phyloP scores from a whole-genome alignment of 306 rosid species.

The Abrus precatorius region DNA sequence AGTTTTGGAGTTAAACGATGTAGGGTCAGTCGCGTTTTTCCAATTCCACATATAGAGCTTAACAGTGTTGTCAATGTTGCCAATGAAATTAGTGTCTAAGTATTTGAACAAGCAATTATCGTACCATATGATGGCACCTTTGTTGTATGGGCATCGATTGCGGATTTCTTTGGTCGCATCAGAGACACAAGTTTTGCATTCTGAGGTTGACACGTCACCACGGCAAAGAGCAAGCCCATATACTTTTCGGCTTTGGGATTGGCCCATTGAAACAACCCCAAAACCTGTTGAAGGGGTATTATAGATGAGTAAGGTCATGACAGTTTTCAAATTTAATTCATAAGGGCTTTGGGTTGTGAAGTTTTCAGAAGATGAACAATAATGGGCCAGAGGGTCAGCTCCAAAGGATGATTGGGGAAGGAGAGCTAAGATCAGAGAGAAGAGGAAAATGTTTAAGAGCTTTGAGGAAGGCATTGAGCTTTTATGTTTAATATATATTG shows the following conservation, averaged over 20 bases:
- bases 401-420: slow-evolving; percentile 51
- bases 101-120: slow-evolving; percentile 49
- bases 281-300: slow-evolving; percentile 46
- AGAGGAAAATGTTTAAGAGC: background rate
- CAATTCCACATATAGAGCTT: slow-evolving; percentile 30
- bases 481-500: no score
- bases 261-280: slow-evolving; percentile 38
- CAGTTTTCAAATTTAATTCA: slow-evolving; percentile 25
- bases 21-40: slow-evolving; percentile 31
- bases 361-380: slow-evolving; percentile 58
- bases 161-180: slow-evolving; percentile 40
- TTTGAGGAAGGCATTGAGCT: slow-evolving; percentile 43
- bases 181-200: slow-evolving; percentile 47
- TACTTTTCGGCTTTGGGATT: slow-evolving; percentile 1
- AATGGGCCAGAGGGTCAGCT: slow-evolving; percentile 51
- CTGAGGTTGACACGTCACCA: slow-evolving; percentile 40
- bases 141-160: slow-evolving; percentile 38
- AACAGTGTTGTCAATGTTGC: slow-evolving; percentile 38
- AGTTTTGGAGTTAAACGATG: slow-evolving; percentile 37
- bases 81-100: slow-evolving; percentile 45
- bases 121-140: slow-evolving; percentile 47
- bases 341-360: slow-evolving; percentile 54
- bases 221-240: slow-evolving; percentile 54
- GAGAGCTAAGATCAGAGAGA: slow-evolving; percentile 36
- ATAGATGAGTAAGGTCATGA: slow-evolving; percentile 24